Base-by-base conservation (phyloP, 1,284 basidiomycete species). In the Rhodotorula glutinis region DNA sequence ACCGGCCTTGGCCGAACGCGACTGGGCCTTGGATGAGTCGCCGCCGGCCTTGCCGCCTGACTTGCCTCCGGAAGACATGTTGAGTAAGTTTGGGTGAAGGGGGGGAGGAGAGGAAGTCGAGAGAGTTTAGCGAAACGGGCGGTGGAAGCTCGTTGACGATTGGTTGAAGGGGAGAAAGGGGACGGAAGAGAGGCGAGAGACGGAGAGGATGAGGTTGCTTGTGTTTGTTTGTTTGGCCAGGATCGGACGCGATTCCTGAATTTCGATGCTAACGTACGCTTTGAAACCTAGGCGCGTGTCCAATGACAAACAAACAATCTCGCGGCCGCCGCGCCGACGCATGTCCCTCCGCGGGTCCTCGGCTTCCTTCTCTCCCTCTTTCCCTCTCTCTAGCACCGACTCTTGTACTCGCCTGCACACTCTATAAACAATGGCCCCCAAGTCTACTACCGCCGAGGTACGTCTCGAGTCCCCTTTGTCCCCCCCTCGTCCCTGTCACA, bases 1-100 rank as follows among this genome's bases (percentile, higher is more conserved):
- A 73, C 90, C 89, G 74, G 89, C 89, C 81, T 88, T 90, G 73
- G 88, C 84, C 57, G 91, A 92, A 47, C 71, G 71, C 44, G 71
- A 72, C 62, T 67, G 63, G 25, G 68, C 57, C 68, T 70, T 70
- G 84, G 90, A 90, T 77, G 91, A 81, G 60, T 89, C 85, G 30
- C 33, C 53, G 1, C 89, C 90, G 19, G 84, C 85, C 41, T 83
- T 85, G 30, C 81, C 82, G 16, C 79, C 82, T 33, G 77, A 82
- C 46, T 83, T 84, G n/a, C 68, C 70, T 51, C 83, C 85, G 33
- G 89, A 91, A 75, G 88, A 87, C 70, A 72, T 71, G 23, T 71
- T n/a, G 0, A 87, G 86, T 66, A 0, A 87, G 86, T 67, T 43
- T 79, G 87, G 88, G 29, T 62, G 46, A 38, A 9, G 62, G 51